Base-by-base conservation (phyloP, 257 asterid species). In the Jaltomata sinuosa region DNA sequence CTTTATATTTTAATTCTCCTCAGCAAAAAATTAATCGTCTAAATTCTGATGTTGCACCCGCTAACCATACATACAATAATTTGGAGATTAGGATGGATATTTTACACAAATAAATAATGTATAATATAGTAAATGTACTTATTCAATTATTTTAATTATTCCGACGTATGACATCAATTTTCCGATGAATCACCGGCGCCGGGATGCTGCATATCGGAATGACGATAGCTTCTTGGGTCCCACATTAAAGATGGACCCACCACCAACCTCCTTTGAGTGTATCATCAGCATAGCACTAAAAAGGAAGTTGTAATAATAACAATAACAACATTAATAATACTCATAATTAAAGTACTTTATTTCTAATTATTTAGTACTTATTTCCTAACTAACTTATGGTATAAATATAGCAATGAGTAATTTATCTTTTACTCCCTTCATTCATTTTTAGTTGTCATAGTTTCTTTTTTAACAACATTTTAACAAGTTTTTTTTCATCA, bases 251-350 rank as follows among this genome's bases (percentile, higher is more conserved):
- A 18, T 22, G 38, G 69, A 54, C 45, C 86, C 85, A 69, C 90
- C 90, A 34, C 78, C 52, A 68, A 82, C 38, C 79, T 65, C 84
- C 82, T 34, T 25, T 42, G 40, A 72, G 79, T 69, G 32, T 54
- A 29, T 86, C 92, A 87, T 88, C 93, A 92, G 89, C 89, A 59
- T 10, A 64, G 85, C 94, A 93, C 93, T 93, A 88, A n/a, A 71
- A 71, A 38, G 79, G 32, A 71, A 40, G 54, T 38, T 6, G 34
- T 71, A 40, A 71, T 11, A 15, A 65, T 65, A 65, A 27, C 14
- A 4, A 32, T 36, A 5, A 71, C 50, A n/a, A 72, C 80, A 8
- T 12, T n/a, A 72, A 67, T 18, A 67, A 64, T 29, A 14, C 55
- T 50, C 55, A 21, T n/a, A n/a, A n/a, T n/a, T 50, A 50, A 14